Conservation (phyloP, 768 basidiomycete genomes). For the Holtermanniella nyarrowii region DNA sequence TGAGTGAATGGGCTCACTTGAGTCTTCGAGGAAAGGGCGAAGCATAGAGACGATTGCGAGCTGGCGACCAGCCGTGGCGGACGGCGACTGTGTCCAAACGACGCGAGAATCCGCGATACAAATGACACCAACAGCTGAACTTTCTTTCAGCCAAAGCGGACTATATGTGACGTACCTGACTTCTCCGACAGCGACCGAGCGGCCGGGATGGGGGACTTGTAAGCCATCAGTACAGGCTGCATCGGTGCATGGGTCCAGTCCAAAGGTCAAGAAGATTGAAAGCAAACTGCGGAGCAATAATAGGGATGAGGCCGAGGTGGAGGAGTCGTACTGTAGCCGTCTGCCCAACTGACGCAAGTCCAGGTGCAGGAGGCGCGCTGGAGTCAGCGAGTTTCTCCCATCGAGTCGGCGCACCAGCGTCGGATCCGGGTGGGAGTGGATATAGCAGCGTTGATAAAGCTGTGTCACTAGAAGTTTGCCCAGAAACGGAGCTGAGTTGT, state of each 20-base stretch:
- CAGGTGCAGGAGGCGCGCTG: background rate
- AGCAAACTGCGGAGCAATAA: slow-evolving; percentile 52
- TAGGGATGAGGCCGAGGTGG: background rate
- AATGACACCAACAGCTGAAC: no score
- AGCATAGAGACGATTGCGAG: slow-evolving; percentile 59
- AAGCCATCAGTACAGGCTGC: slow-evolving; percentile 53
- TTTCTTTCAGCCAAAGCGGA: no score
- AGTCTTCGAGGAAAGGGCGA: slow-evolving; percentile 61
- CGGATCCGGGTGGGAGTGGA: background rate
- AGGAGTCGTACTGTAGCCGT: background rate
- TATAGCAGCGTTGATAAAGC: background rate
- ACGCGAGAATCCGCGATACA: background rate
- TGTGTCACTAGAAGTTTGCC: background rate
- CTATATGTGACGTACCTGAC: background rate
- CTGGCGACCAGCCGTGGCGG: slow-evolving; percentile 42
- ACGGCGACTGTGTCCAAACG: background rate
- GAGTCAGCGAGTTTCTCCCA: background rate
- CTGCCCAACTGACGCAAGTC: background rate
- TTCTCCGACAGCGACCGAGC: background rate
- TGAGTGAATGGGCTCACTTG: slow-evolving; percentile 46
- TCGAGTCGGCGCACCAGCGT: background rate
- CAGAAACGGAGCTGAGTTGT: no score
- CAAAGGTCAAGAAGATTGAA: slow-evolving; percentile 55
- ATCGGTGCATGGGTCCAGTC: slow-evolving; percentile 60
- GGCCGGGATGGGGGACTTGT: background rate